Evolutionary conservation across 495 filamentous ascomycete species (phyloP).

Genomic region (Aspergillus diversus): DNA sequence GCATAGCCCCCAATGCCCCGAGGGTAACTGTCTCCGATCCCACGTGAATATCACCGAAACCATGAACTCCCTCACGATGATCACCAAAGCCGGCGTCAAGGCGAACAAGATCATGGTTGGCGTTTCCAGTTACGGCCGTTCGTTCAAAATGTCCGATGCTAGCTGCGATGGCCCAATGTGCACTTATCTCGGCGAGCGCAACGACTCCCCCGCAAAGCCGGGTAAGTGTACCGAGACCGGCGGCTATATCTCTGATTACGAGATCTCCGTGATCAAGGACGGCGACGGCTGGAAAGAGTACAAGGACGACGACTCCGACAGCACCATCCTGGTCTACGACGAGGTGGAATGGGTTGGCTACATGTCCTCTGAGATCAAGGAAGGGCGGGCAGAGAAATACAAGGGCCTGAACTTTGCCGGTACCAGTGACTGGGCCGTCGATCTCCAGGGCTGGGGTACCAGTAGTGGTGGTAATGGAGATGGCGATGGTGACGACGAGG

Average conservation of each 20-base stretch:
- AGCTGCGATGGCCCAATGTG: neutral
- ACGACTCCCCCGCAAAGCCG: neutral
- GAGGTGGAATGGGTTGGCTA: slow-evolving; percentile 43
- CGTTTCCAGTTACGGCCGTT: slow-evolving; percentile 15
- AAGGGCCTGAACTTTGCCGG: slow-evolving; percentile 32
- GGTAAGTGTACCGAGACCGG: slow-evolving; percentile 19
- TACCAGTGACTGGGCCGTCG: slow-evolving; percentile 43
- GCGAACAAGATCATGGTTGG: slow-evolving; percentile 4
- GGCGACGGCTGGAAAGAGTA: neutral
- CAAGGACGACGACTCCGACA: slow-evolving; percentile 19
- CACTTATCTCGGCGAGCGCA: neutral
- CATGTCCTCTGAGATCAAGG: slow-evolving; percentile 37
- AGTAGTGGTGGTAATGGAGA: neutral
- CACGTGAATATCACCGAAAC: slow-evolving; percentile 49
- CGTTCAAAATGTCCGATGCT: slow-evolving; percentile 5
- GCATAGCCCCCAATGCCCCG: slow-evolving; percentile 23
- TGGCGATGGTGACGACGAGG: slow-evolving; percentile 10
- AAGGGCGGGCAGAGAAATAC: slow-evolving; percentile 21
- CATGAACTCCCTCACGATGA: slow-evolving; percentile 36
- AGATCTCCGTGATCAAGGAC: slow-evolving; percentile 1
- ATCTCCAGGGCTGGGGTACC: slow-evolving; percentile 25
- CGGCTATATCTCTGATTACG: slow-evolving; percentile 31
- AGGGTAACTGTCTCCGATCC: slow-evolving; percentile 37
- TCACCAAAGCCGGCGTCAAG: neutral
- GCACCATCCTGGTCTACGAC: slow-evolving; percentile 45